Conservation (phyloP, 768 basidiomycete genomes). For the Daedalea quercina region DNA sequence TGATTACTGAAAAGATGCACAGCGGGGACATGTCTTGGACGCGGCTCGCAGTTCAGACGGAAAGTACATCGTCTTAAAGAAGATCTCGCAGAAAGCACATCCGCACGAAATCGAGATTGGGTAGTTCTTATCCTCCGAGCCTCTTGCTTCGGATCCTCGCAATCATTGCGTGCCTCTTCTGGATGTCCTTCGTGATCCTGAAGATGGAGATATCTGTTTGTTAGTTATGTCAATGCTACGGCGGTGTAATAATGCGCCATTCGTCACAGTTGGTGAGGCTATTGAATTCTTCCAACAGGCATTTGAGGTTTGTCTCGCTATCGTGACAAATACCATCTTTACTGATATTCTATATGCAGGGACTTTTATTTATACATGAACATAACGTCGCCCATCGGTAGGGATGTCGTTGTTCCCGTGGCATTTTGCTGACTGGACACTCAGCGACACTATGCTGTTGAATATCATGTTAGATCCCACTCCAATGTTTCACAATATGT, state of each 20-base stretch:
- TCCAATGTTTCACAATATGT: conserved; percentile 5
- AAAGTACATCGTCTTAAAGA: conserved; percentile 10
- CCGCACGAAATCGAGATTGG: conserved; percentile 13
- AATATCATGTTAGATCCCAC: conserved; percentile 15
- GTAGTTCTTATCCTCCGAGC: conserved; percentile 4
- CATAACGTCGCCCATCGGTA: conserved; percentile 30
- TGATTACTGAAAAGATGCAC: not conserved
- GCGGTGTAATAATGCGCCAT: conserved; percentile 20
- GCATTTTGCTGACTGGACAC: not conserved
- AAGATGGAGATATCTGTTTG: conserved; percentile 8
- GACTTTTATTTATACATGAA: conserved; percentile 28
- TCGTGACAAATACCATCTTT: conserved; percentile 20
- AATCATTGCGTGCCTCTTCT: conserved; percentile 20
- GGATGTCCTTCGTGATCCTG: conserved; percentile 15
- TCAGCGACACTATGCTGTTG: conserved; percentile 7
- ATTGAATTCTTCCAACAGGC: conserved; percentile 27
- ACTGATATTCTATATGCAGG: conserved; percentile 17
- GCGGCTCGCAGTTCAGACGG: conserved; percentile 16
- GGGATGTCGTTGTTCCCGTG: not conserved
- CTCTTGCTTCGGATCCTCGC: conserved; percentile 6
- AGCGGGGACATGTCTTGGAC: conserved; percentile 7
- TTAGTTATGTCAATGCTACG: conserved; percentile 27
- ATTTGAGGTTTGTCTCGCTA: conserved; percentile 26
- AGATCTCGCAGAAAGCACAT: conserved; percentile 4
- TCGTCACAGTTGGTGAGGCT: conserved; percentile 29